Percentiles rank a stretch among this genome's conserved stretches.
These are phyloP conservation scores for Solanum pennellii DNA, from an alignment of 257 asterid genomes.

Conservation along the genomic window DNA sequence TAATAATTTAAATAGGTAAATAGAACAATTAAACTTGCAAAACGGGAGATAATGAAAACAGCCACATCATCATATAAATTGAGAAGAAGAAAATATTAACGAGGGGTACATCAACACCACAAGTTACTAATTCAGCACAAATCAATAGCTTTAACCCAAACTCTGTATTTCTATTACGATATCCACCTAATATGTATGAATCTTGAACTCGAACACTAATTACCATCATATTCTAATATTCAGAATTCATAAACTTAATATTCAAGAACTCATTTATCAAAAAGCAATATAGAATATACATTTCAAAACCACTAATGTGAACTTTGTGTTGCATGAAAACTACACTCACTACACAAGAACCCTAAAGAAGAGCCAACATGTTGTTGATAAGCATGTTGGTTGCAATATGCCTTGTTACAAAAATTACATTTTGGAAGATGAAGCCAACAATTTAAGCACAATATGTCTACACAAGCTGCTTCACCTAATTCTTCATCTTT, in stretches of 20 bases:
- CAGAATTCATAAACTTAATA: neutral
- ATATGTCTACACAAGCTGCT: constrained; percentile 38
- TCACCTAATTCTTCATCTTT: constrained; percentile 35
- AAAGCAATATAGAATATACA: neutral
- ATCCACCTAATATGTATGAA: neutral
- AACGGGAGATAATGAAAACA: neutral
- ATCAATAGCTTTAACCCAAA: neutral
- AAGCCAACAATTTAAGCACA: constrained; percentile 71
- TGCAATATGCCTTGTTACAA: constrained; percentile 73
- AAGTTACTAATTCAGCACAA: no score
- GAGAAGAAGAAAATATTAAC: no score
- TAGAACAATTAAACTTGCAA: neutral
- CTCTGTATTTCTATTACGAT: neutral
- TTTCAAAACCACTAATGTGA: neutral
- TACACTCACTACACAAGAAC: constrained; percentile 41
- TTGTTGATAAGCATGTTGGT: constrained; percentile 30
- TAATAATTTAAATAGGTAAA: neutral
- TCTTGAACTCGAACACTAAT: no score
- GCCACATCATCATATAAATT: no score
- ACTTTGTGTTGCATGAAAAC: constrained; percentile 8
- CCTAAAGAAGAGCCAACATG: constrained; percentile 9
- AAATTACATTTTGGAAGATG: constrained; percentile 58
- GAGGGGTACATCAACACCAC: neutral
- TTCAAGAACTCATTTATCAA: no score
- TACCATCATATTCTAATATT: neutral